Conservation (phyloP, 2,329 filamentous ascomycete genomes). For the Epichloe festucae region DNA sequence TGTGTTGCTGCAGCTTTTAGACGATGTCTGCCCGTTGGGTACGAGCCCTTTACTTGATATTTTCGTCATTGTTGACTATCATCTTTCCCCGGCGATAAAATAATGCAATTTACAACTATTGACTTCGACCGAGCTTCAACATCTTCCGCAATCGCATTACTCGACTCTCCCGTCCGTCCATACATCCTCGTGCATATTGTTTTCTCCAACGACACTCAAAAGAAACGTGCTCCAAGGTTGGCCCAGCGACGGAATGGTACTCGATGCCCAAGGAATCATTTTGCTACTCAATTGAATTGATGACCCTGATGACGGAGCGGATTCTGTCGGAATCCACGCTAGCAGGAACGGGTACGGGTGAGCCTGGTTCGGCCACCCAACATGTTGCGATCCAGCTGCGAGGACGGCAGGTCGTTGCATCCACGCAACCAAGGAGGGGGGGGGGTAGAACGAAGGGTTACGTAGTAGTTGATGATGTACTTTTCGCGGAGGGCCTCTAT, state of each 20-base stretch:
- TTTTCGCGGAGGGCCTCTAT: conserved; percentile 42
- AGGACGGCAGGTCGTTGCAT: conserved; percentile 36
- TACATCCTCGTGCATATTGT: conserved; percentile 23
- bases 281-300: conserved; percentile 38
- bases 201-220: conserved; percentile 51
- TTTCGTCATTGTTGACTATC: too few species aligned
- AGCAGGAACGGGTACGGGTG: conserved; percentile 12
- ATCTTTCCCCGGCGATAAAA: too few species aligned
- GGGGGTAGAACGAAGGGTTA: conserved; percentile 41
- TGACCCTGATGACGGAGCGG: conserved; percentile 17
- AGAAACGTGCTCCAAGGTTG: conserved; percentile 58
- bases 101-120: too few species aligned
- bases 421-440: conserved; percentile 33
- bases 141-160: neutral
- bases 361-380: conserved; percentile 48
- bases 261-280: conserved; percentile 46
- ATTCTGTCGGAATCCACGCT: neutral
- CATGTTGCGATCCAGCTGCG: conserved; percentile 41
- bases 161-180: neutral
- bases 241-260: conserved; percentile 53
- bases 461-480: conserved; percentile 47
- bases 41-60: too few species aligned
- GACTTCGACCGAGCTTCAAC: neutral
- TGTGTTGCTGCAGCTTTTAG: too few species aligned
- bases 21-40: too few species aligned